Evolutionary conservation across 176 grass and related monocot species (phyloP), one percentile per base, ranked within the genome.

Genomic region (Neostapfia colusana): DNA sequence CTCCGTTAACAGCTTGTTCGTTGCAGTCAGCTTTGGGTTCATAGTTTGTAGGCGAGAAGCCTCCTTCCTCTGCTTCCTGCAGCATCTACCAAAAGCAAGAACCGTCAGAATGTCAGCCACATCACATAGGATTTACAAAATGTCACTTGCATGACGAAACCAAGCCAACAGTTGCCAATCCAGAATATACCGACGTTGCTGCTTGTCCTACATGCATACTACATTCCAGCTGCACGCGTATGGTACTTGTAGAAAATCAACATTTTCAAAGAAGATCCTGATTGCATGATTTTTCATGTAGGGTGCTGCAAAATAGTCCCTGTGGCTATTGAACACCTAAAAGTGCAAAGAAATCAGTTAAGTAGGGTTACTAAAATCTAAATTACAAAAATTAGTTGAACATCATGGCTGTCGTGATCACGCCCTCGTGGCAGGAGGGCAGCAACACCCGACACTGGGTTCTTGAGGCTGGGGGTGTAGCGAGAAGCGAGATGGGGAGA

Each of bases 11-110:
- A 98, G 79, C 87, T 95, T 98, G 80, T 98, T 98, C 95, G 95
- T 98, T 3, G 95, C 95, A 71, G 87, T 88, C 80, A 98, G 73
- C 76, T 98, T 98, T 50, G 91, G 85, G 77, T 98, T 98, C 76
- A 98, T 89, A 17, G 91, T 86, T 71, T 94, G 91, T 63, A 98
- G 89, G 56, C 95, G 95, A 45, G 89, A 95, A 3, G 95, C 85
- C 61, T 98, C 95, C 87, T 98, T 98, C 69, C 89, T 82, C 67
- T 98, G 95, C 79, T 98, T 98, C 87, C 95, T 91, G 27, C 95
- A 91, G 77, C 95, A 98, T 65, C 95, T 98, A 58, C 3, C 46
- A 74, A 73, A 23, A 31, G 63, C 50, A 89, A 81, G 59, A 64
- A 43, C 6, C 39, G 58, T 51, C 43, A 57, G 45, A 66, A 23